Evolutionary conservation across 2,329 filamentous ascomycete genomes (phyloP).

Genomic region (Beauveria sp.): DNA sequence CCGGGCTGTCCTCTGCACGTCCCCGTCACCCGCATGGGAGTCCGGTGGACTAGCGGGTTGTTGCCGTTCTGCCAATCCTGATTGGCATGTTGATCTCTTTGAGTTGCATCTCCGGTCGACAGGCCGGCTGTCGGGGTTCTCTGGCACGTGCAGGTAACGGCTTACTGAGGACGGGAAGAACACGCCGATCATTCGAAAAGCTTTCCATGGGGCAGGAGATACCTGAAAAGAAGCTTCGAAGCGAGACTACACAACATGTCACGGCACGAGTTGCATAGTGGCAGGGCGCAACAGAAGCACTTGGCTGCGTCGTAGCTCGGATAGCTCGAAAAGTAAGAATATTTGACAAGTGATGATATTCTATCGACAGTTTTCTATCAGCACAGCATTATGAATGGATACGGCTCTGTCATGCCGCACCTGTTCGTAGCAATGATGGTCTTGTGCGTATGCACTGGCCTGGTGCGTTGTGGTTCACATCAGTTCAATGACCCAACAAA

Average conservation of each 20-base stretch:
- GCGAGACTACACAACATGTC: neutral
- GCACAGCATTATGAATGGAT: neutral
- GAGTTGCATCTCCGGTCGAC: neutral
- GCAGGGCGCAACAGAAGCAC: neutral
- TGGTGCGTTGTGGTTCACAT: neutral
- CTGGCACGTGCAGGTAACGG: neutral
- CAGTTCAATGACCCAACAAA: too few relatives aligned
- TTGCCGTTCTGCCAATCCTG: neutral
- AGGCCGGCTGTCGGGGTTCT: neutral
- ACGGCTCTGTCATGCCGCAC: neutral
- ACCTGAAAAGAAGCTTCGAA: neutral
- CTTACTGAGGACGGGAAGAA: neutral
- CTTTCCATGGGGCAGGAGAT: neutral
- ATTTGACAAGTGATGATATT: neutral
- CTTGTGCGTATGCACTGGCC: neutral
- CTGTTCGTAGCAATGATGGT: neutral
- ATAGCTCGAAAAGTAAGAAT: neutral
- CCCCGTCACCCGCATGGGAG: neutral
- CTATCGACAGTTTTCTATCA: neutral
- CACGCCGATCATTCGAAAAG: neutral
- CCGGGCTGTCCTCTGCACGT: neutral
- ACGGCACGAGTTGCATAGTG: neutral
- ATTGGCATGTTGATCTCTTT: neutral
- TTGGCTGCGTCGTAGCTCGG: neutral
- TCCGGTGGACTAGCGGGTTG: neutral